A percentile compares a stretch with the other conserved stretches of the same genome.
phyloP scores from a whole-genome alignment of 306 rosid genomes.

The Prinsepia uniflora region DNA sequence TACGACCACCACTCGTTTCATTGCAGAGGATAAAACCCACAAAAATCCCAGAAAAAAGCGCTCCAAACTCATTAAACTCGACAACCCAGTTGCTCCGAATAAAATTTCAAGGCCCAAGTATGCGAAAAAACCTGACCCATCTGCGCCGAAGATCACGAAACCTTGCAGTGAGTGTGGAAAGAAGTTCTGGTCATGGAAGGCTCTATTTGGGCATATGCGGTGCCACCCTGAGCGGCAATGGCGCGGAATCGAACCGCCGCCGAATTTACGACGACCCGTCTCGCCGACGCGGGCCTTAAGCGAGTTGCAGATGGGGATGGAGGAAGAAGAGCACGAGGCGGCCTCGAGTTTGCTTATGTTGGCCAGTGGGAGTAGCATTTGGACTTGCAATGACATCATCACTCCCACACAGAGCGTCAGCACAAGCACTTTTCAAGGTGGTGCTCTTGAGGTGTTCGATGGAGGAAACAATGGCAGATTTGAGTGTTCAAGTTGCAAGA shows the following conservation, averaged over 20 bases:
- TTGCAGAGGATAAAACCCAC: neutral
- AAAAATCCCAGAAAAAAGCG: slow-evolving; percentile 44
- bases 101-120: slow-evolving; percentile 25
- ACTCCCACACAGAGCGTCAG: neutral
- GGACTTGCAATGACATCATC: neutral
- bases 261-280: slow-evolving; percentile 8
- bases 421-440: neutral
- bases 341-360: slow-evolving; percentile 58
- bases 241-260: slow-evolving; percentile 81
- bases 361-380: slow-evolving; percentile 24
- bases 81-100: neutral
- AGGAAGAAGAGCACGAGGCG: slow-evolving; percentile 49
- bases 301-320: slow-evolving; percentile 5
- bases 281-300: neutral
- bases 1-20: slow-evolving; percentile 1
- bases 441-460: neutral
- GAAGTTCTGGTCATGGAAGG: slow-evolving; percentile 80
- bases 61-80: slow-evolving; percentile 19
- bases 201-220: slow-evolving; percentile 87
- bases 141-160: slow-evolving; percentile 36
- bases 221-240: slow-evolving; percentile 90
- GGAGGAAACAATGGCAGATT: slow-evolving; percentile 22
- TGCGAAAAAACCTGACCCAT: slow-evolving; percentile 31
- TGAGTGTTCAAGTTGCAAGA: slow-evolving; percentile 77
- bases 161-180: slow-evolving; percentile 74